Evolutionary conservation across 768 basidiomycete species (phyloP), one percentile per base, ranked within the genome.

Genomic region (Imleria badia): DNA sequence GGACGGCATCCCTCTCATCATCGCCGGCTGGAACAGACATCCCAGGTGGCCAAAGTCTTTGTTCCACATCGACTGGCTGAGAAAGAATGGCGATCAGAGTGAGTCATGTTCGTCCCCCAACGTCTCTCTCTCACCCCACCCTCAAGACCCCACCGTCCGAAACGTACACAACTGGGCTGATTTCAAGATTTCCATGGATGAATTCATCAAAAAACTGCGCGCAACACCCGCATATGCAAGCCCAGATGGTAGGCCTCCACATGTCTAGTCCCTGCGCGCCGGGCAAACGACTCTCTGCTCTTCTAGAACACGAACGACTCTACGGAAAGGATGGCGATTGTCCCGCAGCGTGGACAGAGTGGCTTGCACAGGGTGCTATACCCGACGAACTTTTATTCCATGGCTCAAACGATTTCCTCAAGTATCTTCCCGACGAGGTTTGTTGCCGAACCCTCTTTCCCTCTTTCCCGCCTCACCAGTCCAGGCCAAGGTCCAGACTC

Each of bases 311-410:
- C 11, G 80, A 83, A 62, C 75, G 87, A 29, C 73, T 84, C 10
- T 93, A 94, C 61, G 89, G 87, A 20, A 93, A 93, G 64, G 91
- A 94, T 62, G 78, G 80, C 1, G 75, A 79, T 12, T 92, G 89
- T 66, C 91, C 91, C 1, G 30, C 62, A 38, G 63, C 70, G 61
- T 94, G 89, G 89, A 74, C 75, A 20, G 52, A 81, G 5, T 91
- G 87, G 84, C 71, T 94, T 15, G 62, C 75, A 7, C 60, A 67
- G 3, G 64, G 67, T 23, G 73, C 81, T 30, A 71, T 94, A 35
- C 89, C 91, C 0, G 35, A 72, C 3, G 56, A 62, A 7, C 63
- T 91, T 13, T 62, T 84, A 35, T 83, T 84, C n/a, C 61, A 81
- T 41, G 76, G 79, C 12, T 54, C 73, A 0, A 74, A 80, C 11